A percentile compares a stretch with the other conserved stretches of the same genome.
Conservation (phyloP, 2,329 filamentous ascomycete genomes). For the Colletotrichum tofieldiae region DNA sequence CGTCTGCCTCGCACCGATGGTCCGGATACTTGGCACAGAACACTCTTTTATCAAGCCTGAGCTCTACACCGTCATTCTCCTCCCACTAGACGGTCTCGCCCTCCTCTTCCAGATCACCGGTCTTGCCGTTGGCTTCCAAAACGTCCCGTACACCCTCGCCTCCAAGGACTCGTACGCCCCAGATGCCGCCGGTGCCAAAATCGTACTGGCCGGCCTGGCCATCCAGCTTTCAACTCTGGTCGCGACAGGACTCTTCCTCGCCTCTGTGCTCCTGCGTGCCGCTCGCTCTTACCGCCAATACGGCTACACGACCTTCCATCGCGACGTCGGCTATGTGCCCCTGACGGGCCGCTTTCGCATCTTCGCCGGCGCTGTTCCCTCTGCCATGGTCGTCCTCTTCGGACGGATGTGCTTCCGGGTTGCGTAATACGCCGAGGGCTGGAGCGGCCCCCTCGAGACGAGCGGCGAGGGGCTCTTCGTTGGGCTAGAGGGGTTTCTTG, state of each 20-base stretch:
- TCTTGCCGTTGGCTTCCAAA: constrained; percentile 48
- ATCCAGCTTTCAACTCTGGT: constrained; percentile 48
- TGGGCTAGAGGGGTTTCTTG: constrained; percentile 50
- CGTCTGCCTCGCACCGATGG: constrained; percentile 46
- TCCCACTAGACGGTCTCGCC: constrained; percentile 47
- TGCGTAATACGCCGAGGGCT: constrained; percentile 47
- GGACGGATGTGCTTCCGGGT: constrained; percentile 48
- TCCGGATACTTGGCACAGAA: constrained; percentile 49
- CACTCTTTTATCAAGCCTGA: constrained; percentile 48
- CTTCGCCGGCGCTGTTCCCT: constrained; percentile 47
- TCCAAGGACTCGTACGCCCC: constrained; percentile 9
- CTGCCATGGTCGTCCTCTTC: constrained; percentile 47
- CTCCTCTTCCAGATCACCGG: constrained; percentile 49
- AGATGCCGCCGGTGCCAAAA: constrained; percentile 44
- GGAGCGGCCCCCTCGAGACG: constrained; percentile 47
- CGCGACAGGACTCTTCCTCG: constrained; percentile 47
- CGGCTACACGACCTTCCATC: constrained; percentile 51
- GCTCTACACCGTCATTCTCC: constrained; percentile 47
- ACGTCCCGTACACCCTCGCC: constrained; percentile 28
- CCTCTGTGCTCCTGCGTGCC: constrained; percentile 46
- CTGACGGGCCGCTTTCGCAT: constrained; percentile 48
- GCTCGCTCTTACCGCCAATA: constrained; percentile 45
- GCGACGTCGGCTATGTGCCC: constrained; percentile 46
- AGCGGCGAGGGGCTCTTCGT: constrained; percentile 49
- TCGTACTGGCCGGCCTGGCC: constrained; percentile 48